A percentile compares a stretch with the other conserved stretches of the same genome.
phyloP scores from a whole-genome alignment of 2,329 filamentous ascomycete species.

The Alternaria incomplexa region DNA sequence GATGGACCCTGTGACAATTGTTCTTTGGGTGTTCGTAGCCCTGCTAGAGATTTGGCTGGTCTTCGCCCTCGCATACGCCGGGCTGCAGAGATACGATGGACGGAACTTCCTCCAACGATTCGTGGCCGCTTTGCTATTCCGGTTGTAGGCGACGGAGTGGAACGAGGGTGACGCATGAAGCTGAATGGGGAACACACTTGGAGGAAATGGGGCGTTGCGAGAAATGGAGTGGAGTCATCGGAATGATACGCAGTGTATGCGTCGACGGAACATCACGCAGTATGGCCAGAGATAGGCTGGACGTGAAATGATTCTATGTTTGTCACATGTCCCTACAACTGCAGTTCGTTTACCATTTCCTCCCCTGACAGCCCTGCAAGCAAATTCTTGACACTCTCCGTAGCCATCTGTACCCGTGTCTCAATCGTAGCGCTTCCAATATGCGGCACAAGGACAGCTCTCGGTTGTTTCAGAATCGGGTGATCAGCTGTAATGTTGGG shows the following conservation, averaged over 20 bases:
- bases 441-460: conserved; percentile 62
- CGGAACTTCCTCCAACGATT: conserved; percentile 1
- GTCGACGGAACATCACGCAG: neutral
- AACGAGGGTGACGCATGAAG: neutral
- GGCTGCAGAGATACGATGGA: conserved; percentile 3
- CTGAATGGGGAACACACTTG: neutral
- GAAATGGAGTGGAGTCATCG: neutral
- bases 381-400: conserved; percentile 63
- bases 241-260: accelerated
- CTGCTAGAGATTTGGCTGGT: conserved; percentile 10
- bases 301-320: neutral
- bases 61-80: conserved; percentile 12
- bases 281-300: too few species aligned
- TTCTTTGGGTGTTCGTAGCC: neutral
- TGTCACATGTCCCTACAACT: conserved; percentile 14
- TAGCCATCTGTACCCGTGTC: conserved; percentile 64
- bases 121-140: neutral
- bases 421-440: conserved; percentile 65
- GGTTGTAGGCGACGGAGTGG: neutral
- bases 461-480: conserved; percentile 55
- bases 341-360: conserved; percentile 39
- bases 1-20: conserved; percentile 5
- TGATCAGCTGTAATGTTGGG: conserved; percentile 55
- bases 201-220: neutral
- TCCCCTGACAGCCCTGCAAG: conserved; percentile 33